Conservation (phyloP, 345 rosid species). For the Gossypium bickii region DNA sequence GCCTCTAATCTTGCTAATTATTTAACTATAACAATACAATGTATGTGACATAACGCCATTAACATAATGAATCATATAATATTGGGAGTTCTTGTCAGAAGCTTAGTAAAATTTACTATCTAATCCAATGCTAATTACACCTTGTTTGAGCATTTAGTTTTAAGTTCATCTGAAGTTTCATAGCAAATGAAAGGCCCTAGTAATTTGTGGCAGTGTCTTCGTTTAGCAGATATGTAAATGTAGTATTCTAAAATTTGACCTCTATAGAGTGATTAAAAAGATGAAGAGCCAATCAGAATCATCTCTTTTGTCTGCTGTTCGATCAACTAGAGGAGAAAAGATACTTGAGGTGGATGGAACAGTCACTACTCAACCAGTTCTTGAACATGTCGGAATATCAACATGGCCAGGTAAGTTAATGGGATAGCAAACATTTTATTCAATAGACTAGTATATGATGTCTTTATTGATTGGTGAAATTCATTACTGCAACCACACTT, state of each 20-base stretch:
- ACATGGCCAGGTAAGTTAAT: slow-evolving; percentile 80
- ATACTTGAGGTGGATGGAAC: slow-evolving; percentile 94
- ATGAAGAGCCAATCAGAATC: slow-evolving; percentile 86
- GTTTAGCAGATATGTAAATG: neutral
- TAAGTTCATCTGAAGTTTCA: neutral
- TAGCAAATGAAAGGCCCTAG: neutral
- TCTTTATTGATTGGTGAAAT: neutral
- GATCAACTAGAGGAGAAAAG: slow-evolving; percentile 65
- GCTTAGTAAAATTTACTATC: neutral
- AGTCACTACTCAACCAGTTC: slow-evolving; percentile 94
- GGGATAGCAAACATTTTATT: neutral
- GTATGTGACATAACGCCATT: neutral
- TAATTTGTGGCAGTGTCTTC: slow-evolving; percentile 4
- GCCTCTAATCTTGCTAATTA: neutral
- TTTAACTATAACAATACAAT: neutral
- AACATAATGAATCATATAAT: neutral
- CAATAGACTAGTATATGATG: neutral
- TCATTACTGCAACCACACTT: neutral
- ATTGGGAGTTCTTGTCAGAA: neutral
- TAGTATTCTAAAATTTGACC: slow-evolving; percentile 10
- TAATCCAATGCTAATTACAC: neutral
- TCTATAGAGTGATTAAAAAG: slow-evolving; percentile 72
- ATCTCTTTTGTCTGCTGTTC: slow-evolving; percentile 63
- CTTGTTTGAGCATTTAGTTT: neutral
- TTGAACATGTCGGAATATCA: slow-evolving; percentile 93